These are phyloP conservation scores for Umbelopsis sp. DNA, from an alignment of 192 early-diverging fungal genomes.

Conservation along the genomic window DNA sequence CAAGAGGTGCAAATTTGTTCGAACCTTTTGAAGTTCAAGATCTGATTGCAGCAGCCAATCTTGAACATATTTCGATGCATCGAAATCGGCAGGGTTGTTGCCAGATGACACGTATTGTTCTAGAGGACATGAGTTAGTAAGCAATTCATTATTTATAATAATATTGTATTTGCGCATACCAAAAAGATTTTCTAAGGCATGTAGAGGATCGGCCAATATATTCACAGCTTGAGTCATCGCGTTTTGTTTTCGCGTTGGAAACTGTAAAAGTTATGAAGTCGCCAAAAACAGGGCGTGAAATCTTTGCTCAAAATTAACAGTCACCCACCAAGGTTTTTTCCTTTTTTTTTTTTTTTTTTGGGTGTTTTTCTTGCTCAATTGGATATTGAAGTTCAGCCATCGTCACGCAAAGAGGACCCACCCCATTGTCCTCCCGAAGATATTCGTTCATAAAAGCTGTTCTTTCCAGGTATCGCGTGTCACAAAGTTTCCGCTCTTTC, in stretches of 20 bases:
- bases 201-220: neutral
- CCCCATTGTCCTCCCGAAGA: too few relatives aligned
- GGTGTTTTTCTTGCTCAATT: too few relatives aligned
- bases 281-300: neutral
- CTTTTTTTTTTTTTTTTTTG: neutral
- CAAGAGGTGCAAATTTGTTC: neutral
- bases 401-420: too few relatives aligned
- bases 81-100: neutral
- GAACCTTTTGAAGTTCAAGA: neutral
- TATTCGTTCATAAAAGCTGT: too few relatives aligned
- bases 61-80: slow-evolving; percentile 3
- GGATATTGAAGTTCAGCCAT: too few relatives aligned
- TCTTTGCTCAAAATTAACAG: neutral
- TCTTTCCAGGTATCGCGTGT: too few relatives aligned
- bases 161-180: neutral
- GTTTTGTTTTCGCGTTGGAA: slow-evolving; percentile 10
- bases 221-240: neutral
- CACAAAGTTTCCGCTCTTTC: too few relatives aligned
- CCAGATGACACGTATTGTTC: neutral
- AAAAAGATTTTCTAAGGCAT: neutral
- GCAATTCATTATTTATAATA: neutral
- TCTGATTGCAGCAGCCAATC: slow-evolving; percentile 3
- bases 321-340: neutral
- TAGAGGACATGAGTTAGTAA: neutral
- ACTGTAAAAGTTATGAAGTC: neutral